phyloP scores from a whole-genome alignment of 306 rosid species.

The Quercus mongolica region DNA sequence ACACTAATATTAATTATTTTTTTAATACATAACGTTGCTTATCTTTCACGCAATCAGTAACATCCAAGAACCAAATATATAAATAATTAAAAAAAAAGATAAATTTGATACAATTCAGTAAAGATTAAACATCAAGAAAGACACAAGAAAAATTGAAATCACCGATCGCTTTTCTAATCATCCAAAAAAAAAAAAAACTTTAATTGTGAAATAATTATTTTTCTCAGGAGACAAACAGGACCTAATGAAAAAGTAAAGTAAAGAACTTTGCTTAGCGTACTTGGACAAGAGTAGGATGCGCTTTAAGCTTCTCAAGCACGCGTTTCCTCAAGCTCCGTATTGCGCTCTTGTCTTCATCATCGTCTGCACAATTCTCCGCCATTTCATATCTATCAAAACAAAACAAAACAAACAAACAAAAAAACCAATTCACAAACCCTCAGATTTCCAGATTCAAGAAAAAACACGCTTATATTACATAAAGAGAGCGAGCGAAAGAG shows the following conservation, averaged over 20 bases:
- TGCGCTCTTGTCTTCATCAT: constrained; percentile 21
- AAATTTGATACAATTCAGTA: too few species aligned
- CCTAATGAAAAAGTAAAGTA: too few species aligned
- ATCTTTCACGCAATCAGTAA: too few species aligned
- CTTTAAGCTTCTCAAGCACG: constrained; percentile 12
- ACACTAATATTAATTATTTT: too few species aligned
- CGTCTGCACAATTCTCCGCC: constrained; percentile 27
- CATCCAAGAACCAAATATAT: too few species aligned
- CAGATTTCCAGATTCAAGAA: not conserved
- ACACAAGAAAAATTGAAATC: not conserved
- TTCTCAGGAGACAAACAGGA: too few species aligned
- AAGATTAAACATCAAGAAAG: too few species aligned
- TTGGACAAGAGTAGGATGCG: constrained; percentile 6
- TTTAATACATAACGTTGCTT: too few species aligned
- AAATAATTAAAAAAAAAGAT: too few species aligned
- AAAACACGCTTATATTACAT: too few species aligned
- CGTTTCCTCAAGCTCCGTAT: constrained; percentile 23
- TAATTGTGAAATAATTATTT: too few species aligned
- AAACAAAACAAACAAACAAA: too few species aligned
- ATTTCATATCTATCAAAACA: constrained; percentile 19
- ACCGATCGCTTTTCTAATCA: not conserved
- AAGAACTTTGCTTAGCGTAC: not conserved
- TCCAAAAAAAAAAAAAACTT: not conserved
- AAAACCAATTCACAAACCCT: not conserved
- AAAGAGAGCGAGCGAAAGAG: not conserved